A percentile compares a stretch with the other conserved stretches of the same genome.
These are phyloP conservation scores for Casuarina glauca DNA, from an alignment of 306 rosid genomes.

Conservation along the genomic window DNA sequence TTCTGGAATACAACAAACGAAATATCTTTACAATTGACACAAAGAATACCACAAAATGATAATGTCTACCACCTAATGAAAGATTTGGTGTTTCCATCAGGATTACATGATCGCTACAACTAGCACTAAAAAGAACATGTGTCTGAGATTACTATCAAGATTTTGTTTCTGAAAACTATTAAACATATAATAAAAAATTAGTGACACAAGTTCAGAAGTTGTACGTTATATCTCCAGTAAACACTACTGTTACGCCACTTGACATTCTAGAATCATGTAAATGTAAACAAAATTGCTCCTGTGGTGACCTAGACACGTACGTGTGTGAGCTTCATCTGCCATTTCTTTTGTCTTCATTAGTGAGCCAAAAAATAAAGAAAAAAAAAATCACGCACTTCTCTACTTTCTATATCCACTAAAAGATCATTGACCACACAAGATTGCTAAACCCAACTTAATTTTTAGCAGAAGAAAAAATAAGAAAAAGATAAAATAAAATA, in stretches of 20 bases:
- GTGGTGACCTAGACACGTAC: neutral
- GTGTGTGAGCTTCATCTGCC: neutral
- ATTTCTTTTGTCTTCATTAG: neutral
- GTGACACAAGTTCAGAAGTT: neutral
- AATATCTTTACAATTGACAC: neutral
- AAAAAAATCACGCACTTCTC: neutral
- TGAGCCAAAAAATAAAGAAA: neutral
- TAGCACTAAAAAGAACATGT: neutral
- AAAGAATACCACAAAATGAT: neutral
- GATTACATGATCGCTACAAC: neutral
- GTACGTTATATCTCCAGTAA: neutral
- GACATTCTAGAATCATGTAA: neutral
- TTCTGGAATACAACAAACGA: neutral
- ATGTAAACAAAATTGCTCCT: neutral
- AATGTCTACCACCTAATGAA: too few species aligned
- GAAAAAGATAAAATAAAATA: too few species aligned
- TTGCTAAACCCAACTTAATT: neutral
- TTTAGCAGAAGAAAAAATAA: neutral
- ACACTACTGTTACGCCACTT: neutral
- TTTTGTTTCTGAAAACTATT: neutral
- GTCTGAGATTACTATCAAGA: neutral
- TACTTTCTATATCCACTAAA: neutral
- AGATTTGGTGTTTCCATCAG: neutral
- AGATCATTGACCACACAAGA: neutral
- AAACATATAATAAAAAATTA: neutral